These are phyloP conservation scores for Yarrowia deformans DNA, from an alignment of 805 yeast genomes.

Conservation along the genomic window DNA sequence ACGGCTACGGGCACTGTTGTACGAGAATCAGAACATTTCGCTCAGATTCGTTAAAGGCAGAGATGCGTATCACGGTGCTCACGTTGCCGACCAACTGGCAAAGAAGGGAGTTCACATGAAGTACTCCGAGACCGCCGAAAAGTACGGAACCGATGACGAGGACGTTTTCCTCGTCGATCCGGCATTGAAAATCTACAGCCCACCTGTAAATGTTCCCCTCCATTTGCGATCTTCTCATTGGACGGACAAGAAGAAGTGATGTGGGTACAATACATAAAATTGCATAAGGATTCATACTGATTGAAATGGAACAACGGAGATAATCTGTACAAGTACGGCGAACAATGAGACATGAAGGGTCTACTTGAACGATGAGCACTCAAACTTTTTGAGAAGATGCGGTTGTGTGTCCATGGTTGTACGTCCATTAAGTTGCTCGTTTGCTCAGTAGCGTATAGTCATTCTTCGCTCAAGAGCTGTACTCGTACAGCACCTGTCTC, in stretches of 20 bases:
- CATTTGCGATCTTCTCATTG: background rate
- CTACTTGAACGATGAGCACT: too few species aligned
- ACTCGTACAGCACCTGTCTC: background rate
- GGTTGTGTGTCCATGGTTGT: too few species aligned
- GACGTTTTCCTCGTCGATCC: background rate
- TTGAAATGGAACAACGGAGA: background rate
- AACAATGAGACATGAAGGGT: too few species aligned
- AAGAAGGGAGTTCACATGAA: background rate
- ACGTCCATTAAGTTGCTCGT: too few species aligned
- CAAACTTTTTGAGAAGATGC: too few species aligned
- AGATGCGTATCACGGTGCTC: background rate
- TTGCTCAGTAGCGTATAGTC: too few species aligned
- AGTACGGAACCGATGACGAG: constrained; percentile 6
- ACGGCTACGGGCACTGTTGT: constrained; percentile 1
- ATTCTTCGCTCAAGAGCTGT: too few species aligned
- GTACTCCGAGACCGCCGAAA: background rate
- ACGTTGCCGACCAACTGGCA: constrained; percentile 3
- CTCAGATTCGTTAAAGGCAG: background rate
- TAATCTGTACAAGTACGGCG: too few species aligned
- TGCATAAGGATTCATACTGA: too few species aligned
- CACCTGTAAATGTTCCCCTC: background rate
- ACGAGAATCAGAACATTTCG: constrained; percentile 8
- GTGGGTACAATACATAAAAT: background rate
- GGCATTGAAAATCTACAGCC: background rate
- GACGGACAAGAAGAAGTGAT: background rate